phyloP scores from a whole-genome alignment of 345 rosid genomes.

The Cochlearia excelsa region DNA sequence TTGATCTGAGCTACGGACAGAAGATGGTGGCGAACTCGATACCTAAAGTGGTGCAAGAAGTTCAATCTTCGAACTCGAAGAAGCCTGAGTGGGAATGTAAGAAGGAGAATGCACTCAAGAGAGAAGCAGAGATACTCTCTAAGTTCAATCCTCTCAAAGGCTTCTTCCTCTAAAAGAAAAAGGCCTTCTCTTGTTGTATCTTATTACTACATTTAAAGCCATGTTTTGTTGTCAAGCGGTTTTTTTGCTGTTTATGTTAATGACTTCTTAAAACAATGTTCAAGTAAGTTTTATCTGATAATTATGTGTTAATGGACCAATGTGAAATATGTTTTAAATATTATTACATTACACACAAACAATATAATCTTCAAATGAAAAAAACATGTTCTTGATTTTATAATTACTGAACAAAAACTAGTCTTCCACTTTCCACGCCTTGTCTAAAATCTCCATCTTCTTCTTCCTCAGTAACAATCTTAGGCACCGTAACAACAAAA shows the following conservation, averaged over 20 bases:
- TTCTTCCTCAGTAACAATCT: constrained; percentile 48
- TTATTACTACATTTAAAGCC: too few species aligned
- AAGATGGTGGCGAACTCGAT: constrained; percentile 51
- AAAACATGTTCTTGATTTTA: background rate
- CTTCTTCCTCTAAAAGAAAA: constrained; percentile 33
- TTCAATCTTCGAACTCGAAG: constrained; percentile 55
- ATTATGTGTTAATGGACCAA: too few species aligned
- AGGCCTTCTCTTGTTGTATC: too few species aligned
- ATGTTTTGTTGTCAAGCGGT: too few species aligned
- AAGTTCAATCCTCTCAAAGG: constrained; percentile 59
- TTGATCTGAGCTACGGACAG: constrained; percentile 43
- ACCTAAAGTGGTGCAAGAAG: constrained; percentile 50
- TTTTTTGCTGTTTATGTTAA: too few species aligned
- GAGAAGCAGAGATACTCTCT: constrained; percentile 51
- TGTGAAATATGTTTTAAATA: background rate
- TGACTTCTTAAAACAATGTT: too few species aligned
- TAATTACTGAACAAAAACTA: constrained; percentile 78
- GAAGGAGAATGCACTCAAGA: constrained; percentile 46
- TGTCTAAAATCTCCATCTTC: constrained; percentile 54
- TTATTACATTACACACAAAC: constrained; percentile 15
- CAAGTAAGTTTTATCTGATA: too few species aligned
- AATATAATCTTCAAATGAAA: background rate
- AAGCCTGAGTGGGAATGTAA: constrained; percentile 54
- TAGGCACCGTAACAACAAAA: constrained; percentile 88
- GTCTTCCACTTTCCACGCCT: constrained; percentile 75